phyloP scores from a whole-genome alignment of 768 basidiomycete species.

The Tulasnella sp. region DNA sequence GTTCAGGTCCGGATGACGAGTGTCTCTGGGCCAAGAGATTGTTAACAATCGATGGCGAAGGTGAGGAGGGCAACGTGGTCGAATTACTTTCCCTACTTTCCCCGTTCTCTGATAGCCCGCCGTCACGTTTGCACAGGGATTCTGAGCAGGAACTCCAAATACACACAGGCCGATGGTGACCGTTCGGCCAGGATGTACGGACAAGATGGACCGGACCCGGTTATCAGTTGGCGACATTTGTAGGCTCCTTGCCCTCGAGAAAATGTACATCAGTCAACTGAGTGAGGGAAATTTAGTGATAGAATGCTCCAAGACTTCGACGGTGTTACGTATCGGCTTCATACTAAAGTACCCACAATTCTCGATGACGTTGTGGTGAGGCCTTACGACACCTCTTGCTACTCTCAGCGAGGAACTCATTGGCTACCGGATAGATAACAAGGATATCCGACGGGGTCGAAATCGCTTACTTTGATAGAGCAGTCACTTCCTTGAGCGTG shows the following conservation, averaged over 20 bases:
- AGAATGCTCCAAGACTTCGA: not conserved
- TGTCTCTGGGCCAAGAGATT: not conserved
- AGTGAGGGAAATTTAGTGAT: not conserved
- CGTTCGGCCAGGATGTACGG: not conserved
- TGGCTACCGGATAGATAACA: not conserved
- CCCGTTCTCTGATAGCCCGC: not conserved
- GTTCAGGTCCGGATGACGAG: not conserved
- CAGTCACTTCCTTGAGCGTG: not conserved
- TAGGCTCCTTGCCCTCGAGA: not conserved
- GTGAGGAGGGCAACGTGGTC: not conserved
- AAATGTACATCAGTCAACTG: not conserved
- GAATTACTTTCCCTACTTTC: not conserved
- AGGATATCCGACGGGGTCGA: not conserved
- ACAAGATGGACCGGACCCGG: not conserved
- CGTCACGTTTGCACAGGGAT: not conserved
- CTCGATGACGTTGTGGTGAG: not conserved
- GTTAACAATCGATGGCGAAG: not conserved
- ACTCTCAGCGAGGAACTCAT: not conserved
- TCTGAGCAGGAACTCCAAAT: not conserved
- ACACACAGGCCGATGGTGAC: not conserved
- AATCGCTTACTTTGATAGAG: not conserved
- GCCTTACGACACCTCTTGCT: not conserved
- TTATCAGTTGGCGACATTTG: not conserved
- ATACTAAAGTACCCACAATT: not conserved
- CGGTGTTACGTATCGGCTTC: not conserved